These are phyloP conservation scores for Sphaerosporella brunnea DNA, from an alignment of 495 filamentous ascomycete genomes.

Conservation along the genomic window DNA sequence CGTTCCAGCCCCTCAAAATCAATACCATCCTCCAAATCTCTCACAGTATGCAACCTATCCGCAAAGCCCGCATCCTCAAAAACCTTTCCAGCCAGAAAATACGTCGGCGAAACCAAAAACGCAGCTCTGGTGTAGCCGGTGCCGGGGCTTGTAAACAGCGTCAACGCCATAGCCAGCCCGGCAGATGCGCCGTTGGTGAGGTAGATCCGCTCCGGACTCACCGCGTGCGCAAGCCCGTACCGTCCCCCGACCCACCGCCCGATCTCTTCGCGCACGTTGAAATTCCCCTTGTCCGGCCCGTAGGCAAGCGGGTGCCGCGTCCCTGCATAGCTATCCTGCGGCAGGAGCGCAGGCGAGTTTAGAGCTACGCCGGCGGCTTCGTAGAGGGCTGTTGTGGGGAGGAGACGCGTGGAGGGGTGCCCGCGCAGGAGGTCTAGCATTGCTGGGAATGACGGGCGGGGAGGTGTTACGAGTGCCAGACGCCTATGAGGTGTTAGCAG, in stretches of 20 bases:
- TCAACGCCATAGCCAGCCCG: constrained; percentile 52
- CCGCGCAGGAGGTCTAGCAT: constrained; percentile 22
- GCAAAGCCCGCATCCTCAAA: constrained; percentile 37
- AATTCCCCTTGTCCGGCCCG: constrained; percentile 59
- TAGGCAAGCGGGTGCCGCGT: constrained; percentile 40
- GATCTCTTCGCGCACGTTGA: constrained; percentile 43
- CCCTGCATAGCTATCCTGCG: constrained; percentile 21
- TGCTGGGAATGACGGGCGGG: background rate
- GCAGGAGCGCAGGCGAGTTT: constrained; percentile 37
- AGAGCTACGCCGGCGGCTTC: constrained; percentile 39
- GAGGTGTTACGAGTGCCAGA: background rate
- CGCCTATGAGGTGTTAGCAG: too few species aligned
- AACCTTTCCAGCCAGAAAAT: constrained; percentile 58
- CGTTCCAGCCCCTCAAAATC: constrained; percentile 10
- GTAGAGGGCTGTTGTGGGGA: constrained; percentile 44
- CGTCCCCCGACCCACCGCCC: constrained; percentile 50
- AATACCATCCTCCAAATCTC: constrained; percentile 8
- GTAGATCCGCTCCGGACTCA: constrained; percentile 40
- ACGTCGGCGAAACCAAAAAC: constrained; percentile 66
- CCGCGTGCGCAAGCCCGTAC: constrained; percentile 31
- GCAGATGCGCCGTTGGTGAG: constrained; percentile 69
- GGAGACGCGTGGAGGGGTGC: constrained; percentile 31
- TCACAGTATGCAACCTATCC: constrained; percentile 14
- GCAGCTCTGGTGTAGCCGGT: constrained; percentile 49
- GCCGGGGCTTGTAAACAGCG: constrained; percentile 54